Evolutionary conservation across 106 monocot species (phyloP).

Genomic region (Allium cepa): DNA sequence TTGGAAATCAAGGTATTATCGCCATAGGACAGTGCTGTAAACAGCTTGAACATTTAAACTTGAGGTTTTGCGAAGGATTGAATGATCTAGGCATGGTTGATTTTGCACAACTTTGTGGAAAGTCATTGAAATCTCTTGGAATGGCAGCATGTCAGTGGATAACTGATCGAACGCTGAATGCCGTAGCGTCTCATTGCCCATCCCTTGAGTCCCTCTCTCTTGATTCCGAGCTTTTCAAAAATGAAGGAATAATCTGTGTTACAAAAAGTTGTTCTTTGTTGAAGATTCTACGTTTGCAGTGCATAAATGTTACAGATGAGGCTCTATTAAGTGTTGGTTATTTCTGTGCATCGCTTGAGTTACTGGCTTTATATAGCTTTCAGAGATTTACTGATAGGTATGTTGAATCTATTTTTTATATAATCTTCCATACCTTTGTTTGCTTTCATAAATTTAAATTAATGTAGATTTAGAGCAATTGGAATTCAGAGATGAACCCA

Average conservation of each 20-base stretch:
- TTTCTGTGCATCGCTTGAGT: constrained; percentile 59
- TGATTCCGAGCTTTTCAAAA: constrained; percentile 68
- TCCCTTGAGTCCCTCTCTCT: constrained; percentile 60
- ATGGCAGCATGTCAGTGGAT: constrained; percentile 84
- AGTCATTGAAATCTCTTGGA: constrained; percentile 52
- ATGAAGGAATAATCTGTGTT: constrained; percentile 63
- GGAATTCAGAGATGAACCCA: too few relatives aligned
- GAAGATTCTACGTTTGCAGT: constrained; percentile 72
- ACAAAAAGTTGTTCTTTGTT: constrained; percentile 57
- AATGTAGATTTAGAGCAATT: too few relatives aligned
- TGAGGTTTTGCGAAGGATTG: constrained; percentile 80
- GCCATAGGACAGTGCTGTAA: constrained; percentile 73
- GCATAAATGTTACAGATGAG: constrained; percentile 71
- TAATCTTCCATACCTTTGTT: not conserved
- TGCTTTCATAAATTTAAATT: not conserved
- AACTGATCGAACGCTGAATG: constrained; percentile 67
- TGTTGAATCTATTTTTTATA: not conserved
- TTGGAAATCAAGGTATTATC: constrained; percentile 85
- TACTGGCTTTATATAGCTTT: constrained; percentile 75
- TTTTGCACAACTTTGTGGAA: constrained; percentile 46
- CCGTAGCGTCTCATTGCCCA: constrained; percentile 63
- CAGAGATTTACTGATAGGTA: constrained; percentile 83
- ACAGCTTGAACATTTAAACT: constrained; percentile 63
- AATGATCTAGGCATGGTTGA: constrained; percentile 68
- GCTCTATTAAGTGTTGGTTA: constrained; percentile 68